Percentiles rank a stretch among this genome's conserved stretches.
Conservation (phyloP, 2,329 filamentous ascomycete species). For the Colletotrichum cereale region DNA sequence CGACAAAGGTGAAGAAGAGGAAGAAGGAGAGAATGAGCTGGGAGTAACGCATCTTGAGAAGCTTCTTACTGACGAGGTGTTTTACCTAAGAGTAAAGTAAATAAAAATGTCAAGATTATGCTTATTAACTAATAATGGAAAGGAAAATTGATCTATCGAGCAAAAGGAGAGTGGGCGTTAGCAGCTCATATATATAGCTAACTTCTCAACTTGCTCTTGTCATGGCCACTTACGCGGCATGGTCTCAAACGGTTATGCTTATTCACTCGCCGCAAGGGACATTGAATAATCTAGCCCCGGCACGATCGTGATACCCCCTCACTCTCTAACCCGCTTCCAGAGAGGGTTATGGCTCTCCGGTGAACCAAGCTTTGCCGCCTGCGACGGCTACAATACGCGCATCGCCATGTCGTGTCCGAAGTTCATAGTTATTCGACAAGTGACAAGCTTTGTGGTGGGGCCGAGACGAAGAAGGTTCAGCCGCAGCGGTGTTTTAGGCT, state of each 20-base stretch:
- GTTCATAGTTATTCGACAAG: slow-evolving; percentile 8
- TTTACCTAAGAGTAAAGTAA: not conserved
- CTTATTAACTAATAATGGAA: not conserved
- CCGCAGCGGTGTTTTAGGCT: slow-evolving; percentile 28
- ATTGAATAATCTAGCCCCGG: not conserved
- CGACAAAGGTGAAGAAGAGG: slow-evolving; percentile 19
- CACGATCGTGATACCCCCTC: not conserved
- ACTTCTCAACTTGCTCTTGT: not conserved
- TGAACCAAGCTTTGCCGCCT: not conserved
- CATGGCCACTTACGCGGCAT: not conserved
- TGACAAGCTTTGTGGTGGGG: slow-evolving; percentile 34
- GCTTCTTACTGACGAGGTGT: not conserved
- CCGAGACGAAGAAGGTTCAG: slow-evolving; percentile 35
- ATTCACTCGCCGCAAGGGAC: not conserved
- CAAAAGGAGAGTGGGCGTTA: accelerated
- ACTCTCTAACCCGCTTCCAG: not conserved
- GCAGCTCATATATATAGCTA: not conserved
- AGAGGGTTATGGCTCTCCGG: not conserved
- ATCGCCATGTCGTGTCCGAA: slow-evolving; percentile 16
- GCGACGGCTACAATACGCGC: not conserved
- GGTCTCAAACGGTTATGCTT: not conserved
- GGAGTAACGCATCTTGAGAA: slow-evolving; percentile 15
- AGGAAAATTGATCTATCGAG: not conserved
- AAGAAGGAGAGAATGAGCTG: slow-evolving; percentile 26
- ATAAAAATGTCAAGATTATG: not conserved